Base-by-base conservation (phyloP, 2,329 filamentous ascomycete species). In the Botrytis fabae region DNA sequence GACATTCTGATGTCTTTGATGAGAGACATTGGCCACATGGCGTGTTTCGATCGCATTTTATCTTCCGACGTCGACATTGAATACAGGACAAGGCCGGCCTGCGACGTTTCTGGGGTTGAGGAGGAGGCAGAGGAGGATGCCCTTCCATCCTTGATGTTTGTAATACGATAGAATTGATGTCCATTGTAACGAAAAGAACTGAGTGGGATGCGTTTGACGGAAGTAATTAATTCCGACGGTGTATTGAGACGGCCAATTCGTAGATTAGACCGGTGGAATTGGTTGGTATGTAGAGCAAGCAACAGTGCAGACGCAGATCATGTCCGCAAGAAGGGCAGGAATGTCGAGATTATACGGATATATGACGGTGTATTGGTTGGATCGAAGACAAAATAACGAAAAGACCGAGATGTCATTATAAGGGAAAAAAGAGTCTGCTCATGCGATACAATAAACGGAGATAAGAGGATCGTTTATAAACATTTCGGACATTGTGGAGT, bases 11-110 rank as follows among this genome's bases (percentile, higher is more conserved):
- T 42, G 60, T 60, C 35, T 71, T 73, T 14, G 72, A 70, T 20
- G 54, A 54, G n/a, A 60, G 44, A 38, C 72, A 73, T 66, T 73
- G 72, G 32, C 60, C 68, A 48, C 72, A 73, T 20, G 72, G 72
- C 44, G 42, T 65, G 25, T 60, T 73, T 65, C 68, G 60, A 65
- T 73, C 72, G n/a, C 72, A 73, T 65, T 71, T 73, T n/a, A 73
- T 65, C 51, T 73, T 73, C n/a, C 72, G 68, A n/a, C 68, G 68
- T 28, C 84, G 80, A 76, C 84, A 86, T 74, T 83, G 80, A 54
- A 83, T 74, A 73, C 84, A 85, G 0, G 84, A 85, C 40, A 84
- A 74, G 6, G 83, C 82, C 46, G 78, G 78, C 32, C 79, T 72
- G 20, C 79, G 76, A 51, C 79, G 76, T 61, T 78, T 80, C 42